phyloP scores from a whole-genome alignment of 345 rosid species.

The Salix koriyanagi region DNA sequence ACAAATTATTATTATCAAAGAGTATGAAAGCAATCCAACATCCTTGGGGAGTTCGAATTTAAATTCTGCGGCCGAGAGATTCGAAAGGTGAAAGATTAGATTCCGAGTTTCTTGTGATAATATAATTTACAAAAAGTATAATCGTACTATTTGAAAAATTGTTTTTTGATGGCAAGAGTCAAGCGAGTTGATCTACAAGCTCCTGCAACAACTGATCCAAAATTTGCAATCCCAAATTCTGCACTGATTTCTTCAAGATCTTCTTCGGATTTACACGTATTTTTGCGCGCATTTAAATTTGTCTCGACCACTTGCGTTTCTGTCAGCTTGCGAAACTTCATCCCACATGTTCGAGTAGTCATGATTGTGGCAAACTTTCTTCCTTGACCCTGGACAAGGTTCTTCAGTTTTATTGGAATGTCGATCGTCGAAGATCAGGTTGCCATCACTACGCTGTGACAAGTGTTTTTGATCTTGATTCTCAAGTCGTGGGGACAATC shows the following conservation, averaged over 20 bases:
- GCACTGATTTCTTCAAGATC: constrained; percentile 33
- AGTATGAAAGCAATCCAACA: no score
- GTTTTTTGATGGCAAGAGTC: constrained; percentile 6
- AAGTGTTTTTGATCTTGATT: constrained; percentile 2
- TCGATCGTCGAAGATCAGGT: constrained; percentile 6
- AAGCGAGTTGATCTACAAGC: constrained; percentile 19
- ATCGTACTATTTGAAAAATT: constrained; percentile 5
- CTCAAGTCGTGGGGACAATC: constrained; percentile 27
- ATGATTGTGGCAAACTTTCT: not conserved
- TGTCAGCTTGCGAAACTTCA: constrained; percentile 22
- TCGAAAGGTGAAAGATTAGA: not conserved
- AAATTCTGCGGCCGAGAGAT: no score
- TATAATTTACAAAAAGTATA: constrained; percentile 10
- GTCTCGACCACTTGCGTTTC: constrained; percentile 18
- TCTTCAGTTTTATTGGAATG: constrained; percentile 14
- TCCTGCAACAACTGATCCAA: constrained; percentile 40
- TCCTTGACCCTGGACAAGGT: constrained; percentile 12
- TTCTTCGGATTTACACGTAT: constrained; percentile 8
- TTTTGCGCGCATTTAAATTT: constrained; percentile 20
- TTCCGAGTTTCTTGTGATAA: not conserved
- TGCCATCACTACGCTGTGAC: constrained; percentile 5
- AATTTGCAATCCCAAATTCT: constrained; percentile 33
- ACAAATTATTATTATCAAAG: no score
- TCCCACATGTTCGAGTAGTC: constrained; percentile 18
- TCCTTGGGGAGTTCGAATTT: no score